Evolutionary conservation across 73 alveolate species (phyloP).

Genomic region (Paramecium pentaurelia): DNA sequence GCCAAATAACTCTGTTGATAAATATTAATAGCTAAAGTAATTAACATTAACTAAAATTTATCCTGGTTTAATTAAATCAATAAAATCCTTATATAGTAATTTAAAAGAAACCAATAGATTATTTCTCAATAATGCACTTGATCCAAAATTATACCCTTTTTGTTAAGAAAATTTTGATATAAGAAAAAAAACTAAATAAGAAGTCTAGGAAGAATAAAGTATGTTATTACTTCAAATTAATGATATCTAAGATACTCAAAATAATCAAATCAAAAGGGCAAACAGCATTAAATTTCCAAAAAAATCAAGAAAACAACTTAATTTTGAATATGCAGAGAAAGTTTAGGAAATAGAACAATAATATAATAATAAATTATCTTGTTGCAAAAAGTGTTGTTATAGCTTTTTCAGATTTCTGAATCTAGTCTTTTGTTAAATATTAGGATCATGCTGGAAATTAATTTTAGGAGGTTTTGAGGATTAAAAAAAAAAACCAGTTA

Average conservation of each 20-base stretch:
- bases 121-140: not conserved
- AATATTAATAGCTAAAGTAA: not conserved
- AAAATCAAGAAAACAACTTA: not conserved
- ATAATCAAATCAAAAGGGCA: not conserved
- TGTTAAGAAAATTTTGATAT: not conserved
- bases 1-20: not conserved
- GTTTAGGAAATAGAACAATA: not conserved
- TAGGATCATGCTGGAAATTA: not conserved
- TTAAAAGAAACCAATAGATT: not conserved
- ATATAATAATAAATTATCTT: not conserved
- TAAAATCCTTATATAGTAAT: not conserved
- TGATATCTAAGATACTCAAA: not conserved
- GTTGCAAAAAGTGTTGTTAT: slow-evolving; percentile 13
- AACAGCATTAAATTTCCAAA: not conserved
- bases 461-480: not conserved
- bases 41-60: not conserved
- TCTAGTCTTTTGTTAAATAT: not conserved
- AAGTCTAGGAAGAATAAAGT: not conserved
- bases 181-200: not conserved
- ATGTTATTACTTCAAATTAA: not conserved
- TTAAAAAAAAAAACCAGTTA: not conserved
- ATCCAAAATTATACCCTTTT: not conserved
- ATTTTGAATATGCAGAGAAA: slow-evolving; percentile 22
- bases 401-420: not conserved
- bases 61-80: not conserved